Evolutionary conservation across 1,284 basidiomycete genomes (phyloP).

Genomic region (Ceratorhiza oryzae-sativae): DNA sequence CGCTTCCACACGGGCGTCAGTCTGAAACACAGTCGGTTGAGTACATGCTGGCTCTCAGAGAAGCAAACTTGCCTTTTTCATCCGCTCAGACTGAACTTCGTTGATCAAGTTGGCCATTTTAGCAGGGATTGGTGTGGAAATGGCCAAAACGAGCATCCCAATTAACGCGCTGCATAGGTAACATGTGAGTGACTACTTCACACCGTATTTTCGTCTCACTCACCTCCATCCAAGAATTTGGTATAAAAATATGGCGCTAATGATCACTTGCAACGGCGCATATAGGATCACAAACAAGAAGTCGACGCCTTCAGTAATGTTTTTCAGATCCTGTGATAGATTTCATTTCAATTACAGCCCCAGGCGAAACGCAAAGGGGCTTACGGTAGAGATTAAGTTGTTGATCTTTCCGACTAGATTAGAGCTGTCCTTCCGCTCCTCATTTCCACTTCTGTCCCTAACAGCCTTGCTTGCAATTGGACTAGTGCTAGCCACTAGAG

Average conservation of each 20-base stretch:
- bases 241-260: constrained; percentile 41
- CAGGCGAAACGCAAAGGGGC: neutral
- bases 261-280: constrained; percentile 33
- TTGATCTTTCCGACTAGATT: constrained; percentile 42
- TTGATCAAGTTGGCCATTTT: constrained; percentile 40
- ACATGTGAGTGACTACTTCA: neutral
- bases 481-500: constrained; percentile 30
- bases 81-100: constrained; percentile 45
- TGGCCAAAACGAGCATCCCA: constrained; percentile 38
- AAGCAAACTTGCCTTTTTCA: constrained; percentile 44
- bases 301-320: constrained; percentile 41
- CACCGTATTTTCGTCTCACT: neutral
- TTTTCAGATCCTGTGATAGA: constrained; percentile 33
- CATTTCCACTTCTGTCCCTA: neutral
- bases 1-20: constrained; percentile 42
- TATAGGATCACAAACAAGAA: constrained; percentile 41
- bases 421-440: constrained; percentile 3
- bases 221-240: constrained; percentile 41
- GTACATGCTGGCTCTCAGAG: neutral
- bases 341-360: neutral
- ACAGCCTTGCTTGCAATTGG: neutral
- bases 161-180: constrained; percentile 32
- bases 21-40: constrained; percentile 28
- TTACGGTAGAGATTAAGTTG: constrained; percentile 41
- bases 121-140: constrained; percentile 38